phyloP scores from a whole-genome alignment of 139 green algal genomes.

The Auxenochlorella pyrenoidosa region DNA sequence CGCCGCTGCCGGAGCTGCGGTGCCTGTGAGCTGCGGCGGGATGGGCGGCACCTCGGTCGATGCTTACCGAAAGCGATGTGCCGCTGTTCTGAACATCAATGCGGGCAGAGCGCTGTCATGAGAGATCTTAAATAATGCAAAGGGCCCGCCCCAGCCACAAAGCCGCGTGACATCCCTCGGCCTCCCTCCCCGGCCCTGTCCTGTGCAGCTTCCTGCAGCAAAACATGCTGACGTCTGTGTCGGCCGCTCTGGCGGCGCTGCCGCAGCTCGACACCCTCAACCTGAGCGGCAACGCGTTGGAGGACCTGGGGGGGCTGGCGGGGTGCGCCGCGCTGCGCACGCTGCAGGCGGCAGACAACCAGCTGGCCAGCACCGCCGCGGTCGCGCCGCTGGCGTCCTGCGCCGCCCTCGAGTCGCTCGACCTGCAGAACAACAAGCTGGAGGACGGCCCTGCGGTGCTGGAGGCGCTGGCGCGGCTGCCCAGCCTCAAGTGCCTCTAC shows the following conservation, averaged over 20 bases:
- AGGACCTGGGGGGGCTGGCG: slow-evolving; percentile 62
- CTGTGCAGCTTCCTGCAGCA: slow-evolving; percentile 85
- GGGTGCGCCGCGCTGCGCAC: slow-evolving; percentile 63
- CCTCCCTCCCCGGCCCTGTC: background rate
- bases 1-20: slow-evolving; percentile 73
- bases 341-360: slow-evolving; percentile 76
- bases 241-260: slow-evolving; percentile 48
- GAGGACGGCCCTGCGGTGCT: slow-evolving; percentile 41
- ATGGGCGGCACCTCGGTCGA: no score
- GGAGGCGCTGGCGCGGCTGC: slow-evolving; percentile 52
- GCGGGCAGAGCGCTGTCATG: no score
- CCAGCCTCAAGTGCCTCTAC: slow-evolving; percentile 86
- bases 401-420: slow-evolving; percentile 66
- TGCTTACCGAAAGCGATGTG: no score
- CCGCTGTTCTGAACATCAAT: no score
- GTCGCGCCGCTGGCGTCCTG: slow-evolving; percentile 61
- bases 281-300: slow-evolving; percentile 83
- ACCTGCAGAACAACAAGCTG: slow-evolving; percentile 77
- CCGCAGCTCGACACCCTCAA: slow-evolving; percentile 82
- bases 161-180: background rate
- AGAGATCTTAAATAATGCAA: no score
- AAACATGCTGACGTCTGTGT: slow-evolving; percentile 77
- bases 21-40: slow-evolving; percentile 75
- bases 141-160: no score
- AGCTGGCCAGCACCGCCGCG: slow-evolving; percentile 48